Conservation (phyloP, 2,329 filamentous ascomycete species). For the Balansia obtecta region DNA sequence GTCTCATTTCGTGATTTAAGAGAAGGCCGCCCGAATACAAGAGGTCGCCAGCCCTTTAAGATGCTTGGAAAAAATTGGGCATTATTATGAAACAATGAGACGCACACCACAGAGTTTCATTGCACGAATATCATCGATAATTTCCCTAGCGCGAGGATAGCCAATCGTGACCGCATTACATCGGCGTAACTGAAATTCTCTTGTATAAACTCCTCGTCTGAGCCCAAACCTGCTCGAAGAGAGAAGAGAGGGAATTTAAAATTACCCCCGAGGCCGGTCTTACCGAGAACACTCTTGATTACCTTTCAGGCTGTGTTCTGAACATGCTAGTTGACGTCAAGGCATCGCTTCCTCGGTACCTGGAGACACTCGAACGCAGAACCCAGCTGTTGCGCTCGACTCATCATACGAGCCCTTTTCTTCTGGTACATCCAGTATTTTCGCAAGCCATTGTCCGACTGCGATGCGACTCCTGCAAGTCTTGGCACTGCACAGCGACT, state of each 20-base stretch:
- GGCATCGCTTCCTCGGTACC: slow-evolving; percentile 27
- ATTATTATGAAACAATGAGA: too few relatives aligned
- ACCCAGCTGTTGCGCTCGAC: slow-evolving; percentile 62
- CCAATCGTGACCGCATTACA: neutral
- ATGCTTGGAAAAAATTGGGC: too few relatives aligned
- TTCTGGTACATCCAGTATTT: slow-evolving; percentile 55
- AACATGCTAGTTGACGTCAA: neutral
- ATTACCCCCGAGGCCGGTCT: neutral
- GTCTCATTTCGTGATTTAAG: too few relatives aligned
- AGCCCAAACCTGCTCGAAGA: neutral
- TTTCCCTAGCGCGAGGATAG: neutral
- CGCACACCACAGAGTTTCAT: neutral
- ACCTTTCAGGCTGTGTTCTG: neutral
- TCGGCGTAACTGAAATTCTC: neutral
- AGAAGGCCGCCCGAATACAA: too few relatives aligned
- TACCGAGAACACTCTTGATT: neutral
- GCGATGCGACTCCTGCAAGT: slow-evolving; percentile 52
- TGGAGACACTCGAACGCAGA: slow-evolving; percentile 75
- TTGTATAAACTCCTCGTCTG: neutral
- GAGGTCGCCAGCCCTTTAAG: too few relatives aligned
- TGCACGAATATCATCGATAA: neutral
- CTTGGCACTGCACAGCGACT: slow-evolving; percentile 55
- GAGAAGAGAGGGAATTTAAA: neutral
- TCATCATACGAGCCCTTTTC: slow-evolving; percentile 62
- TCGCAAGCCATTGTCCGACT: slow-evolving; percentile 55